phyloP scores from a whole-genome alignment of 2,329 filamentous ascomycete genomes.

The Colletotrichum eleusines region DNA sequence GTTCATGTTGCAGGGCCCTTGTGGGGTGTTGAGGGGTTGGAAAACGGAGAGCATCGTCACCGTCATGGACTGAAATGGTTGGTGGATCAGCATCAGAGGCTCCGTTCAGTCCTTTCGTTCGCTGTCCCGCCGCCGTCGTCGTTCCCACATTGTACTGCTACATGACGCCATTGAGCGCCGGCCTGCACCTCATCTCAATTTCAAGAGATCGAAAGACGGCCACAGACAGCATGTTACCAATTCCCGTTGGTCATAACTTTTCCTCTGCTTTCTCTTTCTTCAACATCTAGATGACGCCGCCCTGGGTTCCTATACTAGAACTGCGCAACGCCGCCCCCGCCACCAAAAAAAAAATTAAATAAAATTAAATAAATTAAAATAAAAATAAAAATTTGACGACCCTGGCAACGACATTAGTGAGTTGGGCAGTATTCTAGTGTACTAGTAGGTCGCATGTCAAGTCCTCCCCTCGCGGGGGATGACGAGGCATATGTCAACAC shows the following conservation, averaged over 20 bases:
- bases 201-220: background rate
- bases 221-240: background rate
- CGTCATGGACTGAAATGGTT: conserved; percentile 5
- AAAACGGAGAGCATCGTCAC: conserved; percentile 33
- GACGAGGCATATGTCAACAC: conserved; percentile 29
- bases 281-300: background rate
- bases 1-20: conserved; percentile 24
- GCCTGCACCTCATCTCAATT: background rate
- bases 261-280: background rate
- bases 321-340: too few relatives aligned
- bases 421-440: background rate
- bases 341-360: too few relatives aligned
- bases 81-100: conserved; percentile 31
- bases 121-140: conserved; percentile 6
- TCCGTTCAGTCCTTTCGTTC: conserved; percentile 13
- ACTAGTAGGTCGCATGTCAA: background rate
- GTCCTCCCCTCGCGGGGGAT: background rate
- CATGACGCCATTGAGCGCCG: conserved; percentile 37
- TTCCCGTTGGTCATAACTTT: conserved; percentile 1
- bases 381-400: too few relatives aligned
- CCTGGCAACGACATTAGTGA: background rate
- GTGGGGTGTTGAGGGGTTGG: conserved; percentile 12
- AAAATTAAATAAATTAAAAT: too few relatives aligned
- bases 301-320: background rate
- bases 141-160: too few relatives aligned